Evolutionary conservation across 2,329 filamentous ascomycete species (phyloP), one percentile per base, ranked within the genome.

Genomic region (Lojkania enalia): DNA sequence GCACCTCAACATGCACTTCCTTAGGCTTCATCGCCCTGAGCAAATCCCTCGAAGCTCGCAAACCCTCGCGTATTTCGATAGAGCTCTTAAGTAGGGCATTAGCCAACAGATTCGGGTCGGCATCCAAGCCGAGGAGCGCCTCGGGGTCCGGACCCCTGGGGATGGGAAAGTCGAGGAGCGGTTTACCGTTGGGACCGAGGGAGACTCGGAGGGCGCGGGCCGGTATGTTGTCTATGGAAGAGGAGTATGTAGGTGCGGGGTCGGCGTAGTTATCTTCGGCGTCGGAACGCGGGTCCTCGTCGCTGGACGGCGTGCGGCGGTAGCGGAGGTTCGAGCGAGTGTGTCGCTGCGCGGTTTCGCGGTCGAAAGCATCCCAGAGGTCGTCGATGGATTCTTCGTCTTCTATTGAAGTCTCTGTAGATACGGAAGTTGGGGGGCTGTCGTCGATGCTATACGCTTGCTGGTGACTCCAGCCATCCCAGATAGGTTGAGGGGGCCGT

Each of bases 351-450:
- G 15, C 25, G 3, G 47, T 52, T 2, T 54, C 37, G 2, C 58
- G 57, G 20, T 68, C 65, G 25, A 66, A 60, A 1, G 33, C 44
- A 15, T 69, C 65, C 65, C 65, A 70, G 6, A 66, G 56, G 15
- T 67, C 63, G 48, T 70, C 66, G 12, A 66, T 27, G 20, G 7
- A 46, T 27, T 69, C 65, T 39, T 67, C 64, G 31, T 68, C 64
- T 33, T 65, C 61, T n/a, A 60, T 56, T 3, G 58, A 63, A 0
- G 54, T 60, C 35, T 65, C 59, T 9, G 64, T 65, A 1, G 57
- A 58, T 5, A 65, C 57, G 48, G 62, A 65, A 39, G 58, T 57
- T 2, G 63, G 54, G 1, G 64, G 63, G 0, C 58, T 62, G n/a
- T 7, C 7, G 20, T 64, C 61, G 16, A 63, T 54, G 9, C 54